Base-by-base conservation (phyloP, 2,329 filamentous ascomycete species). In the Albophoma yamanashiensis region DNA sequence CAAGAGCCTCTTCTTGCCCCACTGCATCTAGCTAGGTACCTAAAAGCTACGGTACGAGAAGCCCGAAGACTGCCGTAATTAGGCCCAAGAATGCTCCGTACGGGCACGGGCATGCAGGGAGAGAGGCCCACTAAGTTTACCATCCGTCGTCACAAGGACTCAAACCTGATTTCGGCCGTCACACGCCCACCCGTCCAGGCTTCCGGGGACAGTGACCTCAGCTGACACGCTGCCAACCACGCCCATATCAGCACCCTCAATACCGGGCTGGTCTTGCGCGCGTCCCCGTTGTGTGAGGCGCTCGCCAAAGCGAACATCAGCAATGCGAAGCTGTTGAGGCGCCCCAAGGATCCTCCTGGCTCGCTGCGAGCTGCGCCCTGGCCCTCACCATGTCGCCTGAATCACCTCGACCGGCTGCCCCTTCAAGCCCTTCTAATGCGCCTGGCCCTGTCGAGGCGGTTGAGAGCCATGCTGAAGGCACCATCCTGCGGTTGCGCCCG, bases 401-500 rank as follows among this genome's bases (percentile, higher is more conserved):
- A 58, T 62, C 62, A 38, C 60, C 59, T 55, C 64, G 31, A 57
- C 62, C 59, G 4, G 59, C 55, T 14, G 58, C 59, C n/a, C 60
- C 55, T 42, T 62, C 65, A 31, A 62, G 56, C 31, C 57, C 61
- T 2, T 60, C 63, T 57, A 58, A 58, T 8, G 58, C 60, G 22
- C 58, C 61, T 36, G 42, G 53, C 20, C 63, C 62, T 5, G 45
- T 59, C 11, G 43, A 55, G 55, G 63, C 62, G 17, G 59, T 57
- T 59, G 63, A 56, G 58, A 64, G 57, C 43, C 58, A 63, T 20
- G 59, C 64, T 15, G 60, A 61, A 36, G 55, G 56, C 31, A 63
- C 63, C 7, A 47, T 59, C 20, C 59, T 64, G 27, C 68, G 68
- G 55, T 61, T 67, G 27, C 65, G 66, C 34, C 62, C 66, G 42